Percentiles rank a stretch among this genome's conserved stretches.
Conservation (phyloP, 2,329 filamentous ascomycete species). For the Bipolaris oryzae region DNA sequence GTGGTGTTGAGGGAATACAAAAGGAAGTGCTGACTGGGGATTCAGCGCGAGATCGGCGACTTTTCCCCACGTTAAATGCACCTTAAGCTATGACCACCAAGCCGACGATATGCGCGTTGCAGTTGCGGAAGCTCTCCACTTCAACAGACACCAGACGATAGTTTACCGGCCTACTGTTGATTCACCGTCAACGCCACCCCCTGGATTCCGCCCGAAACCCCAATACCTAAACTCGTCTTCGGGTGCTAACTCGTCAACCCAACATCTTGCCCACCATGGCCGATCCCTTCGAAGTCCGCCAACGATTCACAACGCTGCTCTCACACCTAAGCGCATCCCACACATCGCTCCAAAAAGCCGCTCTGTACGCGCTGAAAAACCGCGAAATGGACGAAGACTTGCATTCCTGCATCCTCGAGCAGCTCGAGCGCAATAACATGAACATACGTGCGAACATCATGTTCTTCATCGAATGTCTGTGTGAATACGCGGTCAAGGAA, state of each 20-base stretch:
- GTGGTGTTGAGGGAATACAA: constrained; percentile 12
- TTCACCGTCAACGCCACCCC: background rate
- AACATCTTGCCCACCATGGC: constrained; percentile 56
- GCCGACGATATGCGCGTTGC: constrained; percentile 32
- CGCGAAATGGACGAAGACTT: constrained; percentile 95
- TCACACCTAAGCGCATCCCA: constrained; percentile 91
- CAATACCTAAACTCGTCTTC: background rate
- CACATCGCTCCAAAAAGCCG: constrained; percentile 87
- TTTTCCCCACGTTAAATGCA: constrained; percentile 19
- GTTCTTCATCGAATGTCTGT: constrained; percentile 97
- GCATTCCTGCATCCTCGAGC: constrained; percentile 95
- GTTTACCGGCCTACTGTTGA: background rate
- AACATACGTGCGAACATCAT: constrained; percentile 98
- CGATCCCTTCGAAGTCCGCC: constrained; percentile 97
- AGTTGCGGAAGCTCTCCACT: constrained; percentile 10
- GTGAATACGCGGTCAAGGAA: constrained; percentile 81
- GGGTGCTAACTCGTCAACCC: background rate
- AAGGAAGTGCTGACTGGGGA: constrained; percentile 15
- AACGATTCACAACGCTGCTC: constrained; percentile 91
- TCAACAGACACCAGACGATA: constrained; percentile 1
- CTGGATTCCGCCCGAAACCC: background rate
- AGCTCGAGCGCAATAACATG: constrained; percentile 93
- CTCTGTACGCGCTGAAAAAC: constrained; percentile 92
- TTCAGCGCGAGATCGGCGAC: constrained; percentile 21
- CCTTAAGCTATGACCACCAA: constrained; percentile 21